These are phyloP conservation scores for Saposhnikovia divaricata DNA, from an alignment of 129 eudicot species.

Conservation along the genomic window DNA sequence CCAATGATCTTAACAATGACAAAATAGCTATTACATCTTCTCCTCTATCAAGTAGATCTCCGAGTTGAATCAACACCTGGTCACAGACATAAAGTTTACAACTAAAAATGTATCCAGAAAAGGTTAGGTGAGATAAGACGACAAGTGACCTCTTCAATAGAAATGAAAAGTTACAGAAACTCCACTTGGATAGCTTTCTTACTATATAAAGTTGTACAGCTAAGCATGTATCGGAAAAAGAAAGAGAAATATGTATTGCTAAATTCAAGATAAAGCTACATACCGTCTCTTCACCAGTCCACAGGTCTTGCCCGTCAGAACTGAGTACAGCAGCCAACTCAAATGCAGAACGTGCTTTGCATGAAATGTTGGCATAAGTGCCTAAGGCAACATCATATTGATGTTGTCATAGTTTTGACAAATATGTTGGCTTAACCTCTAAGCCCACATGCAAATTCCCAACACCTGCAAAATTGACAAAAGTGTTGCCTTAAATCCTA, in stretches of 20 bases:
- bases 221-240: not conserved
- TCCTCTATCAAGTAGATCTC: conserved; percentile 95
- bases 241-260: not conserved
- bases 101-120: too few species aligned
- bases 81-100: not conserved
- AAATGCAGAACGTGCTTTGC: conserved; percentile 79
- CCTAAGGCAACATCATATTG: too few species aligned
- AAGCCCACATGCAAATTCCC: too few species aligned
- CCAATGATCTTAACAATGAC: conserved; percentile 72
- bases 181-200: not conserved
- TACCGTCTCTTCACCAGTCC: conserved; percentile 92
- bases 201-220: not conserved
- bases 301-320: conserved; percentile 71
- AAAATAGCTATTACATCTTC: conserved; percentile 97
- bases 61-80: conserved; percentile 93
- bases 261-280: conserved; percentile 12
- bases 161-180: not conserved
- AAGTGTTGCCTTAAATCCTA: too few species aligned
- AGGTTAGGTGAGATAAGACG: not conserved
- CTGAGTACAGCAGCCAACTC: conserved; percentile 94
- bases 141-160: not conserved
- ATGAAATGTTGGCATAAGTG: too few species aligned
- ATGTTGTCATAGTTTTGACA: too few species aligned
- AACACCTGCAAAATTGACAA: too few species aligned
- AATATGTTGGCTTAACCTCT: too few species aligned